phyloP scores from a whole-genome alignment of 768 basidiomycete genomes.

The Suillus variegatus region DNA sequence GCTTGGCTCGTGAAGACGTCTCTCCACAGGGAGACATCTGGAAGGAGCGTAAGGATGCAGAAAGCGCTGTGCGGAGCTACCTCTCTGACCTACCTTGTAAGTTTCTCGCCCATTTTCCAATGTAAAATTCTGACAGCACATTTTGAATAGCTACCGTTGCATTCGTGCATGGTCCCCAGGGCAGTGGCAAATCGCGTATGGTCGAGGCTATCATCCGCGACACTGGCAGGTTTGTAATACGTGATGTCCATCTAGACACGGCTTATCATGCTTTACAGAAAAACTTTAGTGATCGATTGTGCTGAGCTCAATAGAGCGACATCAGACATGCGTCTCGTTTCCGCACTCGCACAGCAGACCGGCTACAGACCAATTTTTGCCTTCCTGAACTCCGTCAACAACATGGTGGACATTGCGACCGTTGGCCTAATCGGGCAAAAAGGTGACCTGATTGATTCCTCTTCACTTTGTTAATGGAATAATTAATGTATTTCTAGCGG shows the following conservation, averaged over 20 bases:
- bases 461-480: background rate
- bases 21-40: slow-evolving; percentile 52
- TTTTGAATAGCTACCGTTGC: slow-evolving; percentile 60
- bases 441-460: slow-evolving; percentile 39
- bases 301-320: slow-evolving; percentile 65
- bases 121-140: slow-evolving; percentile 10
- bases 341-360: slow-evolving; percentile 73
- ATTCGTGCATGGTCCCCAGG: slow-evolving; percentile 82
- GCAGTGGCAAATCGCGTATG: slow-evolving; percentile 75
- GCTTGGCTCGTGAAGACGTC: slow-evolving; percentile 19
- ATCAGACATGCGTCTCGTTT: slow-evolving; percentile 70
- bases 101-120: slow-evolving; percentile 21
- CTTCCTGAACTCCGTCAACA: slow-evolving; percentile 78
- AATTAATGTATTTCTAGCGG: slow-evolving; percentile 49
- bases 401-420: slow-evolving; percentile 87
- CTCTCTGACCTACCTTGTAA: slow-evolving; percentile 75
- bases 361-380: slow-evolving; percentile 91
- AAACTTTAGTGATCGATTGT: slow-evolving; percentile 82
- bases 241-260: background rate
- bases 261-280: slow-evolving; percentile 41
- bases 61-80: slow-evolving; percentile 65
- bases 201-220: slow-evolving; percentile 54
- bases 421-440: slow-evolving; percentile 97
- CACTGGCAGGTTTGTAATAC: slow-evolving; percentile 45
- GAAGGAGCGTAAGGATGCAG: slow-evolving; percentile 85